phyloP scores from a whole-genome alignment of 2,329 filamentous ascomycete genomes.

The Zelopaecilomyces penicillatus region DNA sequence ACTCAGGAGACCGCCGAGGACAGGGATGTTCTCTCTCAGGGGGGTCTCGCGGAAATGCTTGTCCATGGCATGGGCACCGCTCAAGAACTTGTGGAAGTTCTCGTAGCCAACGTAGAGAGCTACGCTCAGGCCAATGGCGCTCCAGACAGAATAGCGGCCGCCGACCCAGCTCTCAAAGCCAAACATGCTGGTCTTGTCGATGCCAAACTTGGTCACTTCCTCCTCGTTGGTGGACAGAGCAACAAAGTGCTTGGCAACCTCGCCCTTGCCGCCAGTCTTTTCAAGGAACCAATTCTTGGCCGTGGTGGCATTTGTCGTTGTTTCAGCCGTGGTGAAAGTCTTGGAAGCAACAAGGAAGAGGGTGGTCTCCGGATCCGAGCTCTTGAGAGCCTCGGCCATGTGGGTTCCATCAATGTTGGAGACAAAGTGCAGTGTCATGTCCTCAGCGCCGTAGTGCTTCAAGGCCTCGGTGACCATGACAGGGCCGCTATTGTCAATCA shows the following conservation, averaged over 20 bases:
- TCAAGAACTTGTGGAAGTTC: slow-evolving; percentile 94
- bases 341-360: slow-evolving; percentile 98
- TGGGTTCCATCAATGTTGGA: slow-evolving; percentile 99
- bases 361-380: slow-evolving; percentile 93
- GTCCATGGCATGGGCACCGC: slow-evolving; percentile 95
- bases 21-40: slow-evolving; percentile 88
- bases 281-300: slow-evolving; percentile 96
- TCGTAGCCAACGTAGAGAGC: slow-evolving; percentile 93
- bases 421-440: slow-evolving; percentile 91
- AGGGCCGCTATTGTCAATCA: slow-evolving; percentile 55
- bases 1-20: slow-evolving; percentile 83
- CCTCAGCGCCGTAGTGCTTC: slow-evolving; percentile 82
- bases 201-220: slow-evolving; percentile 97
- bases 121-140: slow-evolving; percentile 91
- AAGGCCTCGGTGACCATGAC: slow-evolving; percentile 99
- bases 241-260: slow-evolving; percentile 98
- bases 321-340: slow-evolving; percentile 98
- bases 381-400: slow-evolving; percentile 82
- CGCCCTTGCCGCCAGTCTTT: slow-evolving; percentile 63
- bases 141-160: slow-evolving; percentile 98
- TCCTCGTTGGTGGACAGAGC: slow-evolving; percentile 91
- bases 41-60: slow-evolving; percentile 92
- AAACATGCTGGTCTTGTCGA: slow-evolving; percentile 99
- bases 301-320: slow-evolving; percentile 91
- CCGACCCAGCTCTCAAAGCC: slow-evolving; percentile 98